phyloP scores from a whole-genome alignment of 2,329 filamentous ascomycete species.

The Aspergillus aculeatus region DNA sequence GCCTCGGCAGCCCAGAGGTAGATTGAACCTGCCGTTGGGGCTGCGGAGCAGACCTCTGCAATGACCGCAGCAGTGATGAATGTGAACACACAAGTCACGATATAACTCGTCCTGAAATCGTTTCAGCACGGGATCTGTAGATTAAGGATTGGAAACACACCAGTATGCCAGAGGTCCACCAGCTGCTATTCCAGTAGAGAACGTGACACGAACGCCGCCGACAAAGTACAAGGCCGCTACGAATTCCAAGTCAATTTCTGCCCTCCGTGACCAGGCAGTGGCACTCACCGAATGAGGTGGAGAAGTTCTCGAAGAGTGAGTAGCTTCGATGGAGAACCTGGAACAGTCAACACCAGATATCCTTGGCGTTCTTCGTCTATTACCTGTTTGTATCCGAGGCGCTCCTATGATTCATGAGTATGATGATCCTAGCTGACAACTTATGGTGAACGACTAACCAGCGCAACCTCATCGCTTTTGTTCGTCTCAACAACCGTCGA shows the following conservation, averaged over 20 bases:
- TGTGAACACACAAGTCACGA: conserved; percentile 55
- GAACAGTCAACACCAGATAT: background rate
- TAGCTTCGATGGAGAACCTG: background rate
- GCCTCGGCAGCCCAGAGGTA: conserved; percentile 34
- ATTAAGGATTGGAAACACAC: background rate
- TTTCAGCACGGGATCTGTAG: background rate
- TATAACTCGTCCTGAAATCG: conserved; percentile 54
- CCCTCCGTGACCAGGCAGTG: background rate
- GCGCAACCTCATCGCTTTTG: background rate
- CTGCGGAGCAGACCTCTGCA: background rate
- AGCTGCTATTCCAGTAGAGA: background rate
- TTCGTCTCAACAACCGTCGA: too few species aligned
- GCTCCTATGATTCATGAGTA: background rate
- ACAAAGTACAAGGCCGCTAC: background rate
- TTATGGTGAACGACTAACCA: background rate
- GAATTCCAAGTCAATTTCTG: background rate
- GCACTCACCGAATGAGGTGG: background rate
- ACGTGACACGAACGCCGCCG: background rate
- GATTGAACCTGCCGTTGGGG: background rate
- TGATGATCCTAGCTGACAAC: background rate
- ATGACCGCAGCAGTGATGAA: background rate
- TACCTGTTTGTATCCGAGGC: background rate
- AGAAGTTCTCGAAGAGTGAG: conserved; percentile 1
- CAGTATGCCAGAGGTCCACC: background rate
- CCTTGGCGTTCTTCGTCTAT: background rate